Base-by-base conservation (phyloP, 1,284 basidiomycete species). In the Macrocystidia cucumis region DNA sequence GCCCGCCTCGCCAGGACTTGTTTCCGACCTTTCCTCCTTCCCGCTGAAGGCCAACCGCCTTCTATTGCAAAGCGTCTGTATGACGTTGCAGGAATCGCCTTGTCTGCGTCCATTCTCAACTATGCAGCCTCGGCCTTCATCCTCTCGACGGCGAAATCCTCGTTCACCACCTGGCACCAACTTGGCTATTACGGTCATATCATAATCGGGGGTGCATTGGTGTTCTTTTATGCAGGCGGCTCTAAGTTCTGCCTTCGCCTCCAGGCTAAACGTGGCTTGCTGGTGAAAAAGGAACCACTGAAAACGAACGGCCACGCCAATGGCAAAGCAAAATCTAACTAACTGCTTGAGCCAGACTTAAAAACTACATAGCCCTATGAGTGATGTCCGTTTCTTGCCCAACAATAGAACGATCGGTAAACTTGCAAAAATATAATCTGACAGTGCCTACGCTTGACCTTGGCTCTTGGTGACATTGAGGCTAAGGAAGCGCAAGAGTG, bases 91-190 rank as follows among this genome's bases (percentile, higher is more conserved):
- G 85, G 88, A 14, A 81, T 75, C 29, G 35, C 86, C 11, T 40
- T 72, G 51, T 65, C 72, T 23, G 50, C 74, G 29, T 52, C 74
- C 29, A 64, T 81, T 40, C 68, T 92, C 51, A 97, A 97, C 66
- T 98, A 88, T 59, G 60, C 76, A 28, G 79, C 80, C 0, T 67
- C 78, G 2, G 86, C 95, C 0, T 98, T 98, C 74, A 80, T 96
- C 64, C 59, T 97, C 29, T 72, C 93, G 44, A 69, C 69, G 6
- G 62, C 81, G 22, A 51, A 57, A 2, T 64, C 77, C 37, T 86
- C 85, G 4, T 51, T 95, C 38, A 44, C 50, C 4, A 79, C 69
- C 1, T 98, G 90, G 90, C 58, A 60, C 13, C 61, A 67, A 4
- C 65, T 96, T 35, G 70, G 69, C 16, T 98, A 76, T 70, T 97